Base-by-base conservation (phyloP, 2,329 filamentous ascomycete species). In the Fusarium penzigii region DNA sequence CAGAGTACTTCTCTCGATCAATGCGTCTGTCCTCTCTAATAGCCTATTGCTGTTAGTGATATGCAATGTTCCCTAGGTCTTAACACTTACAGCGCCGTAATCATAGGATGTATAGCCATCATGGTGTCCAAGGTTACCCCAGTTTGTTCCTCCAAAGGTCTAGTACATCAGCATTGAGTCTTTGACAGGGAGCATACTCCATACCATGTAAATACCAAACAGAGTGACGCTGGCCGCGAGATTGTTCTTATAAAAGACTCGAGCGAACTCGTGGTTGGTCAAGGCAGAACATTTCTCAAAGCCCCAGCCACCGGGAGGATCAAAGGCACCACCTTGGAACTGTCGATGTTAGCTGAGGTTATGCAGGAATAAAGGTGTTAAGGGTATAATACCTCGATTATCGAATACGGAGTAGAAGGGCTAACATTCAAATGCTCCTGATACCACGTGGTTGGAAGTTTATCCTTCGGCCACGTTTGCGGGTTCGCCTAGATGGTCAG, bases 181-280 rank as follows among this genome's bases (percentile, higher is more conserved):
- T 29, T 2, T 17, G 3, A 4, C 14, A 41, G 13, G 5, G 2
- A 13, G 1, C 5, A 5, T 1, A 1, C 13, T 17, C 6, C 1
- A 59, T 65, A 85, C 84, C 89, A 92, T 92, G 68, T 92, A 92
- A 1, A 90, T 65, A 59, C 86, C 92, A 51, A 91, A 75, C 8
- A 93, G 82, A 0, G 81, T 84, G 3, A 86, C 80, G 0, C 84
- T 86, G 14, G 86, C 82, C 38, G 83, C 83, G 47, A 86, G 82
- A 46, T 85, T 78, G 59, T 91, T 90, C 77, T 92, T 93, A 70
- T 91, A 89, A 65, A 92, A 90, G 0, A 94, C 85, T 14, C 89
- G 77, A 55, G 88, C 84, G 56, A 90, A 91, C 59, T 92, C 87
- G n/a, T 85, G 75, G 55, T 88, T 88, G 5, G 89, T 73, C 3